Evolutionary conservation across 805 yeast species (phyloP), one percentile per base, ranked within the genome.

Genomic region (Nakazawaea sp.): DNA sequence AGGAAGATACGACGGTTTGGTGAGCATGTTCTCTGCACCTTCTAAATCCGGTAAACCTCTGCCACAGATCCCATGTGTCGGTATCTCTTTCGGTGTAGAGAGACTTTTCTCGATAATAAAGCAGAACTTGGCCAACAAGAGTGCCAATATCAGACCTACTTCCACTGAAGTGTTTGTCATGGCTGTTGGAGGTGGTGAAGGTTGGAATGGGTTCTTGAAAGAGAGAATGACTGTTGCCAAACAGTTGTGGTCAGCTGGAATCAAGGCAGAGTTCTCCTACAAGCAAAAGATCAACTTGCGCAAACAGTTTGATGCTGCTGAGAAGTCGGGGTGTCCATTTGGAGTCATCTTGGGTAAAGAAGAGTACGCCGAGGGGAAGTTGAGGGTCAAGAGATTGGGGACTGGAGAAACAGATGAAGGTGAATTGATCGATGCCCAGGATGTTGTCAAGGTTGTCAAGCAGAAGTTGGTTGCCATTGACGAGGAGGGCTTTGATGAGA

Each of bases 111-210:
- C 97, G 7, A 64, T 92, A 43, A 78, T 92, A 51, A 88, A 85
- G 58, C 81, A 85, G 35, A 75, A 95, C 56, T 61, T 76, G 36
- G 70, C 74, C 48, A 78, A 78, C 23, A 68, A 71, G 48, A 12
- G 20, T 5, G 11, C 26, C 17, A 26, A 19, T 8, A 69, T 89
- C 40, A 77, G 92, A 50, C 78, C 97, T 25, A 72, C 89, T 20
- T 78, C 90, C 27, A 94, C 98, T 15, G 95, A 92, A 59, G 97
- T 86, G 11, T 92, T 70, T 54, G 81, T 92, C 34, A 89, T 92
- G 96, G 97, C 98, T 1, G 89, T 92, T 54, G 98, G 98, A 47
- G 97, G 97, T 52, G 98, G 97, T 52, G 84, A 84, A 50, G 94
- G 82, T 44, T 89, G 97, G 97, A 78, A 70, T 43, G 98, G 97